A percentile compares a stretch with the other conserved stretches of the same genome.
Evolutionary conservation across 1,284 basidiomycete species (phyloP).

Genomic region (Vanrija sp.): DNA sequence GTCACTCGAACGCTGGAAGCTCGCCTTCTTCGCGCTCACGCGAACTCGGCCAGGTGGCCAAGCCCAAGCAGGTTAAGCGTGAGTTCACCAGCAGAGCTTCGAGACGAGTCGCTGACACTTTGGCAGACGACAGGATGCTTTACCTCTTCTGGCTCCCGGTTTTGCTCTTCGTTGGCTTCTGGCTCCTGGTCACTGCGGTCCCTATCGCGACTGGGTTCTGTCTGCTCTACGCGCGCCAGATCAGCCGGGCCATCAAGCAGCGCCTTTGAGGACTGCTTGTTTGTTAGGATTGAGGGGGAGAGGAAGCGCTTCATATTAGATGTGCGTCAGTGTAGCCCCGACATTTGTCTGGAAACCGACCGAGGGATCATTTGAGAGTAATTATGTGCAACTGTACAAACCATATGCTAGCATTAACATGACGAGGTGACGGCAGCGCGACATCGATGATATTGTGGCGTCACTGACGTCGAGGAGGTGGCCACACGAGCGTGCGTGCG

Average conservation of each 20-base stretch:
- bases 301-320: background rate
- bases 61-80: constrained; percentile 53
- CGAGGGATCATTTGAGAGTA: too few relatives aligned
- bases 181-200: constrained; percentile 43
- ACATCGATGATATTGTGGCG: too few relatives aligned
- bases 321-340: too few relatives aligned
- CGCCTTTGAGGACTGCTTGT: constrained; percentile 8
- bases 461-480: too few relatives aligned
- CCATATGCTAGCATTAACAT: constrained; percentile 1
- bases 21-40: constrained; percentile 12
- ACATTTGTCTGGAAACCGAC: too few relatives aligned
- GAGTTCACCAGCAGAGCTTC: constrained; percentile 33
- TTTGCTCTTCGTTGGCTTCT: constrained; percentile 52
- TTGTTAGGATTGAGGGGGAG: background rate
- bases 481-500: too few relatives aligned
- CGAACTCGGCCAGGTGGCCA: constrained; percentile 21
- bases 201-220: constrained; percentile 44
- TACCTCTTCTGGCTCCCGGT: constrained; percentile 92
- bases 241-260: constrained; percentile 42
- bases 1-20: constrained; percentile 11
- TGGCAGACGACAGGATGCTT: constrained; percentile 83
- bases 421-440: too few relatives aligned
- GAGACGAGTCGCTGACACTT: constrained; percentile 1
- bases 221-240: constrained; percentile 41
- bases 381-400: too few relatives aligned